Conservation (phyloP, 2,329 filamentous ascomycete species). For the Monilinia laxa region DNA sequence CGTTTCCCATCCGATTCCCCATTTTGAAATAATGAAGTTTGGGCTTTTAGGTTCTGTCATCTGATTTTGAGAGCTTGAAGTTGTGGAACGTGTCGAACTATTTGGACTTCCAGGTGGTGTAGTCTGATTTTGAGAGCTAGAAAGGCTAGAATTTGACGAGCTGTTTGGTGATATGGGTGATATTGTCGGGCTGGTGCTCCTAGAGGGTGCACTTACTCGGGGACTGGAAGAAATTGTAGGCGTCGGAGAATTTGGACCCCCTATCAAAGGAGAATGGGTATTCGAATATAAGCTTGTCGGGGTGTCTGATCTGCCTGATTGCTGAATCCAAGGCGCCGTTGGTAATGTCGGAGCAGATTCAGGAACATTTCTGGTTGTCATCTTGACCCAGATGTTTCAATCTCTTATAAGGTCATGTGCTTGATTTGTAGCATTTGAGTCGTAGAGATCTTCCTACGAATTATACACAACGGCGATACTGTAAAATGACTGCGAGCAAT, state of each 20-base stretch:
- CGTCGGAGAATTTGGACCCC: neutral
- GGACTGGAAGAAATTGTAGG: neutral
- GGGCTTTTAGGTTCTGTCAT: constrained; percentile 4
- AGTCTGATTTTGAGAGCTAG: neutral
- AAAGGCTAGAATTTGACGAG: neutral
- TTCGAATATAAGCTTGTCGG: constrained; percentile 11
- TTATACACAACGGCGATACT: neutral
- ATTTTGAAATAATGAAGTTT: constrained; percentile 29
- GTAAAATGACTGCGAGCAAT: neutral
- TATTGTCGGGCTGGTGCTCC: constrained; percentile 8
- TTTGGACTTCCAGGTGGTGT: neutral
- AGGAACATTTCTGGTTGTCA: neutral
- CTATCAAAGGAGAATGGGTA: neutral
- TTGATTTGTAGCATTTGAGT: neutral
- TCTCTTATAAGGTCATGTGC: neutral
- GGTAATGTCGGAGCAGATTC: neutral
- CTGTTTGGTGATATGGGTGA: constrained; percentile 5
- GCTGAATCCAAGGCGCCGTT: constrained; percentile 7
- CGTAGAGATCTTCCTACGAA: neutral
- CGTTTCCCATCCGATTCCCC: constrained; percentile 34
- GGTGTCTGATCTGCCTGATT: neutral
- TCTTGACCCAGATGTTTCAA: neutral
- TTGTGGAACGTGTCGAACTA: neutral
- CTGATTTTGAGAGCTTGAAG: neutral
- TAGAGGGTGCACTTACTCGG: neutral